Percentiles rank a stretch among this genome's conserved stretches.
Evolutionary conservation across 768 basidiomycete species (phyloP).

Genomic region (Mycena vulgaris): DNA sequence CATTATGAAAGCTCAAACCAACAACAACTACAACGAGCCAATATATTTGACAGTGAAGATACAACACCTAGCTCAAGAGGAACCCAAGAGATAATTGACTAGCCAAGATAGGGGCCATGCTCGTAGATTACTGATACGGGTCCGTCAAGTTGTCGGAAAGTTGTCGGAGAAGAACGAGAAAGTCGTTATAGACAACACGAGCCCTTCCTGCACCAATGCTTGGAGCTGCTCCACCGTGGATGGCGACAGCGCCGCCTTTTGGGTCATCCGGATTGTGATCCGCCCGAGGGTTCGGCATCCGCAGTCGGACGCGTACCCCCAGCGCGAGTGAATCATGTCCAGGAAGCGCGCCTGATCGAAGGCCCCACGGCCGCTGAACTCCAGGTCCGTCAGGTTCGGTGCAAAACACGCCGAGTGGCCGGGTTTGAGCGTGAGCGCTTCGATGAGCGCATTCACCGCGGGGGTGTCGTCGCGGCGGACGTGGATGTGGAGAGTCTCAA

Average conservation of each 20-base stretch:
- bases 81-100: too few species aligned
- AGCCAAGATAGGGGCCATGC: too few species aligned
- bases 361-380: conserved; percentile 14
- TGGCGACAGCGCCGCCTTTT: not conserved
- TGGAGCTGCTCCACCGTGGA: not conserved
- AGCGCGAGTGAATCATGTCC: conserved; percentile 10
- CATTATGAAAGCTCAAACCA: too few species aligned
- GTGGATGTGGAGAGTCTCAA: conserved; percentile 5
- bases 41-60: too few species aligned
- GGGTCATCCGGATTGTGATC: not conserved
- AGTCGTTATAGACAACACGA: not conserved
- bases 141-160: too few species aligned
- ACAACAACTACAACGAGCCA: too few species aligned
- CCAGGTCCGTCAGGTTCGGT: conserved; percentile 11
- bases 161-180: not conserved
- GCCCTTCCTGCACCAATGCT: not conserved
- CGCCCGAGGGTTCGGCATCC: too few species aligned
- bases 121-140: too few species aligned
- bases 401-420: not conserved
- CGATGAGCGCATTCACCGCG: conserved; percentile 7
- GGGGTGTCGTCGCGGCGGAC: not conserved
- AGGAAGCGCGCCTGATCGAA: conserved; percentile 1
- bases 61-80: too few species aligned
- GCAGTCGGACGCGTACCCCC: too few species aligned
- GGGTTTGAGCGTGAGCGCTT: not conserved